Evolutionary conservation across 106 monocot genomes (phyloP).

Genomic region (Chionographis japonica): DNA sequence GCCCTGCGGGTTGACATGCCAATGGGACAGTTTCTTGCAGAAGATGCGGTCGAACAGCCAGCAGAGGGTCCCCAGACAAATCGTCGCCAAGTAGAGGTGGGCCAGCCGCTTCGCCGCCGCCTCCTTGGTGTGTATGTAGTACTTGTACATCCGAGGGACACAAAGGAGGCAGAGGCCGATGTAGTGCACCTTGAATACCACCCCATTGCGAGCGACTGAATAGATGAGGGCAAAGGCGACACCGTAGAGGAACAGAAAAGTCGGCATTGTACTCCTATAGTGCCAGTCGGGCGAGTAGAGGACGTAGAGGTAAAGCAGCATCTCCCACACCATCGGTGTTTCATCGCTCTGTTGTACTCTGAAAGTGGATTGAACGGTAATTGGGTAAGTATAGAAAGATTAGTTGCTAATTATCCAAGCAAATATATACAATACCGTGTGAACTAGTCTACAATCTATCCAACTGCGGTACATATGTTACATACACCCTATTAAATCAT

Average conservation of each 20-base stretch:
- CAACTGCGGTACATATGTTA: too few species aligned
- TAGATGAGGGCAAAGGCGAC: conserved; percentile 49
- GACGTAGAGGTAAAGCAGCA: conserved; percentile 80
- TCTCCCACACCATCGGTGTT: conserved; percentile 93
- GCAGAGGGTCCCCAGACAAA: conserved; percentile 45
- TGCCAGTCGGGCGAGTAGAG: conserved; percentile 91
- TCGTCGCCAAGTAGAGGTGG: conserved; percentile 45
- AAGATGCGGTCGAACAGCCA: conserved; percentile 59
- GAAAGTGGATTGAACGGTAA: conserved; percentile 13
- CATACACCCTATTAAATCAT: too few species aligned
- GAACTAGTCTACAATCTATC: too few species aligned
- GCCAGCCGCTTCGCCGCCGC: conserved; percentile 64
- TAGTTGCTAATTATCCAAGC: too few species aligned
- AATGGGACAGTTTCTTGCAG: conserved; percentile 48
- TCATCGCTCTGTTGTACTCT: conserved; percentile 84
- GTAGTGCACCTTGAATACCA: conserved; percentile 75
- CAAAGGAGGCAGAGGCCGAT: conserved; percentile 68
- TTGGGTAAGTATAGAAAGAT: neutral
- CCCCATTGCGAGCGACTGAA: conserved; percentile 36
- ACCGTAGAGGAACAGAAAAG: conserved; percentile 76
- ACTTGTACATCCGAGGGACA: conserved; percentile 89
- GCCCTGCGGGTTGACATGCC: conserved; percentile 78
- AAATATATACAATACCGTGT: too few species aligned
- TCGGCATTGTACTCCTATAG: conserved; percentile 84
- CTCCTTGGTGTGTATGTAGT: conserved; percentile 85